phyloP scores from a whole-genome alignment of 228 moss, liverwort and hornwort genomes.

The Sphagnum fallax region DNA sequence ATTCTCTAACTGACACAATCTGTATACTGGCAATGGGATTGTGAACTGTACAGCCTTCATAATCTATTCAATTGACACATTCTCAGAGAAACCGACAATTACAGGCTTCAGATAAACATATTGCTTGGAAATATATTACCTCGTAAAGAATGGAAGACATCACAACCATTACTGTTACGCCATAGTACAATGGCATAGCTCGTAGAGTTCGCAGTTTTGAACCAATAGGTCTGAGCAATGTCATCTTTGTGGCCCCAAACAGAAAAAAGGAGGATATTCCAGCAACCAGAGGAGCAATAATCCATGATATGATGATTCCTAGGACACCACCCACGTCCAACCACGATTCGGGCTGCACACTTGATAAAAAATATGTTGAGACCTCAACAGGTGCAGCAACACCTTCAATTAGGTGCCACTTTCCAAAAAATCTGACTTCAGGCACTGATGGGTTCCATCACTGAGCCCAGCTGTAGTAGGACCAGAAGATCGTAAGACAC shows the following conservation, averaged over 20 bases:
- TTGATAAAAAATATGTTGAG: too few relatives aligned
- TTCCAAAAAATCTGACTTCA: too few relatives aligned
- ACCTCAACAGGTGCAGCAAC: too few relatives aligned
- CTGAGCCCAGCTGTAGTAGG: too few relatives aligned
- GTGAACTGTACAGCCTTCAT: too few relatives aligned
- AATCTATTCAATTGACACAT: too few relatives aligned
- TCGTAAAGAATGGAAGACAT: slow-evolving; percentile 15
- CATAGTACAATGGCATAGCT: slow-evolving; percentile 23
- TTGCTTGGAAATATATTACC: slow-evolving; percentile 1
- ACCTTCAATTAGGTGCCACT: not conserved
- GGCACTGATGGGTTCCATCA: too few relatives aligned
- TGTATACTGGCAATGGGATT: too few relatives aligned
- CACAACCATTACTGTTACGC: slow-evolving; percentile 11
- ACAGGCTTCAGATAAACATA: too few relatives aligned
- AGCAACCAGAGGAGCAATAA: slow-evolving; percentile 18
- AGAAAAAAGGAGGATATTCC: slow-evolving; percentile 14
- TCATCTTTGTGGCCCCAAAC: slow-evolving; percentile 13
- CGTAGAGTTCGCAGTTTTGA: slow-evolving; percentile 9
- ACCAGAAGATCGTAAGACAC: too few relatives aligned
- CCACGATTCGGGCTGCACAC: slow-evolving; percentile 6
- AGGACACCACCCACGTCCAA: slow-evolving; percentile 13
- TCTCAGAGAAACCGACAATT: too few relatives aligned
- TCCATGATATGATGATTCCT: slow-evolving; percentile 19
- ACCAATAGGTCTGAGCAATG: slow-evolving; percentile 8
- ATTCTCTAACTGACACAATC: too few relatives aligned